Evolutionary conservation across 208 protist genomes (phyloP), one percentile per base, ranked within the genome.

Genomic region (Leishmania braziliensis): DNA sequence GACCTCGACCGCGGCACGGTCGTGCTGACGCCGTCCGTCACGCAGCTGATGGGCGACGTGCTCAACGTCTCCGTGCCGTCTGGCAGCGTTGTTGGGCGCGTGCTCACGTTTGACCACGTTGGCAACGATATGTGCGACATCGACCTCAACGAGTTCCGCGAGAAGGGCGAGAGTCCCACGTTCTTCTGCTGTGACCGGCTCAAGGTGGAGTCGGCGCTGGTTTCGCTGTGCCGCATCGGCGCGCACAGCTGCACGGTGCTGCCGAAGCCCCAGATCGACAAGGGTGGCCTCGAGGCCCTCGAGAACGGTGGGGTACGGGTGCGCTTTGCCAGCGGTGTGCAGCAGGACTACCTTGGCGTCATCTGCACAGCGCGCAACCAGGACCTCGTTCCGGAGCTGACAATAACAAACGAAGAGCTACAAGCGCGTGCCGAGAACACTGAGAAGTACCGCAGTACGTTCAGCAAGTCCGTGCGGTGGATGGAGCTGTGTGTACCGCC

Each of bases 111-210:
- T 79, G 96, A 98, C 77, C 93, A 98, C 87, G 92, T 94, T 20
- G 94, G 93, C 43, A 98, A 98, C 80, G 94, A 98, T 75, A 95
- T 98, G 90, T 97, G 90, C 81, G 95, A 98, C 77, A 86, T 98
- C 46, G 94, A 98, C 82, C 86, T 98, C 18, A 97, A 98, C 76
- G 93, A 97, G 80, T 97, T 97, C 73, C 95, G 95, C 51, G 94
- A 96, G 80, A 94, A 96, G 82, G 95, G 95, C n/a, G 95, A 98
- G 88, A 97, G 92, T 70, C 94, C 94, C n/a, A 98, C 96, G 4
- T 98, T 98, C 85, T 98, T 97, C 79, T 97, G 93, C 88, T 98
- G 95, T 71, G 93, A 98, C 73, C 86, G 95, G 1, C 87, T 91
- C 16, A 97, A 97, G 82, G 89, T 98, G 68, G 91, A 97, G 84